These are phyloP conservation scores for Populus hybrid DNA, from an alignment of 441 rosid genomes.

Conservation along the genomic window DNA sequence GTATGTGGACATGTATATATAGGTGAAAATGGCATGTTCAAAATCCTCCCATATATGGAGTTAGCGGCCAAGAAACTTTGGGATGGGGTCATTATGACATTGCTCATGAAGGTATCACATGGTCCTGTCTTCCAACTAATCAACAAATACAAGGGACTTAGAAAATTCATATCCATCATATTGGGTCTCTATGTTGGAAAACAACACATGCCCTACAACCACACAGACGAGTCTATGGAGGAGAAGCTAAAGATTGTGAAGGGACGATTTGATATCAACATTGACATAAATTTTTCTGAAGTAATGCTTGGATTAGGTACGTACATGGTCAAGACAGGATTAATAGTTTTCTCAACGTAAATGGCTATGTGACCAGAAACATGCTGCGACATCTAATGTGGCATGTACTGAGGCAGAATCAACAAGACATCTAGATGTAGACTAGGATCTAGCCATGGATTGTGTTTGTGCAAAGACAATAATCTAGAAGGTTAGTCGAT, in stretches of 20 bases:
- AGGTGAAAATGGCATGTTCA: not conserved
- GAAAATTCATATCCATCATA: not conserved
- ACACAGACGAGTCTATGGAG: not conserved
- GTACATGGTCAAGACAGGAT: too few relatives aligned
- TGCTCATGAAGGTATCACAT: slow-evolving; percentile 21
- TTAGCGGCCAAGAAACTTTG: not conserved
- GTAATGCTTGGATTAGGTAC: not conserved
- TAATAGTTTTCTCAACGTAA: too few relatives aligned
- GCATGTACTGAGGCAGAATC: too few relatives aligned
- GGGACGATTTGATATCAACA: not conserved
- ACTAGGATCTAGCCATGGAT: too few relatives aligned
- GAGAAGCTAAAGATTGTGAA: not conserved
- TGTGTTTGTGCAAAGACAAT: too few relatives aligned
- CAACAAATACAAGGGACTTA: not conserved
- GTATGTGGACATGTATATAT: not conserved
- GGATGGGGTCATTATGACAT: not conserved
- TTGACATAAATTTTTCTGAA: too few relatives aligned
- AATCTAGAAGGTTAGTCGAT: too few relatives aligned
- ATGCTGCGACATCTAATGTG: too few relatives aligned
- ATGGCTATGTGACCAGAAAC: too few relatives aligned
- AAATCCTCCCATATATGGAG: not conserved
- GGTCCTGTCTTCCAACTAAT: slow-evolving; percentile 22
- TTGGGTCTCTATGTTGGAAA: slow-evolving; percentile 10
- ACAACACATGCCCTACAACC: slow-evolving; percentile 2
- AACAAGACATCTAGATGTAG: too few relatives aligned